Base-by-base conservation (phyloP, 2,329 filamentous ascomycete species). In the Botryotinia convoluta region DNA sequence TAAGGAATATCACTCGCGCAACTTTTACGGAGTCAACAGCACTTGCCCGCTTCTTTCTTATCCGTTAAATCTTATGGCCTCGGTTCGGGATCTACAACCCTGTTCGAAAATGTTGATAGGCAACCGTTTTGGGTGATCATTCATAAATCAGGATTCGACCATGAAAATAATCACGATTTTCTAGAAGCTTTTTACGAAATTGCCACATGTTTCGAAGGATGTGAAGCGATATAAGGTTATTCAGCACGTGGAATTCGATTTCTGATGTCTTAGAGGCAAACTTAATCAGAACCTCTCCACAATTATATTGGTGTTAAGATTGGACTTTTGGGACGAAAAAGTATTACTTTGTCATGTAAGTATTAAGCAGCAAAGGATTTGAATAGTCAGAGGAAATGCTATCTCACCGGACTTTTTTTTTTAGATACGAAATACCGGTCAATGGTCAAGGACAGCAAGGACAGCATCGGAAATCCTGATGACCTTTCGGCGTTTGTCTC, bases 1-100 rank as follows among this genome's bases (percentile, higher is more conserved):
- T 62, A 62, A 62, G 60, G 60, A 29, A 63, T 63, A 63, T 44
- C 61, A 63, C 39, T 63, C 39, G 61, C 61, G 37, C 37, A 44
- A 16, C 37, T 44, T 61, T 29, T 29, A 29, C n/a, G n/a, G 51
- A 57, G n/a, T 29, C 14, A 57, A 18, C 16, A 29, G 39, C 26
- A 63, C 26, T 20, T 62, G 22, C 60, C 26, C 37, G 37, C 37
- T 63, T 29, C 61, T 63, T n/a, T 20, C 61, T 63, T 39, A 63
- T 63, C 37, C 26, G 60, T 18, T 16, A 20, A 63, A 42, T 20
- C 37, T 42, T 2, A n/a, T 5, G 61, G 61, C 37, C 61, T 63
- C 61, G 26, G 37, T 63, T 63, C 37, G 26, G 61, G 61, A 63
- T 63, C 61, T 29, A 29, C 16, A 63, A 42, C 61, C 37, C 14